Percentiles rank a stretch among this genome's conserved stretches.
phyloP scores from a whole-genome alignment of 768 basidiomycete species.

The Tulasnella sp. region DNA sequence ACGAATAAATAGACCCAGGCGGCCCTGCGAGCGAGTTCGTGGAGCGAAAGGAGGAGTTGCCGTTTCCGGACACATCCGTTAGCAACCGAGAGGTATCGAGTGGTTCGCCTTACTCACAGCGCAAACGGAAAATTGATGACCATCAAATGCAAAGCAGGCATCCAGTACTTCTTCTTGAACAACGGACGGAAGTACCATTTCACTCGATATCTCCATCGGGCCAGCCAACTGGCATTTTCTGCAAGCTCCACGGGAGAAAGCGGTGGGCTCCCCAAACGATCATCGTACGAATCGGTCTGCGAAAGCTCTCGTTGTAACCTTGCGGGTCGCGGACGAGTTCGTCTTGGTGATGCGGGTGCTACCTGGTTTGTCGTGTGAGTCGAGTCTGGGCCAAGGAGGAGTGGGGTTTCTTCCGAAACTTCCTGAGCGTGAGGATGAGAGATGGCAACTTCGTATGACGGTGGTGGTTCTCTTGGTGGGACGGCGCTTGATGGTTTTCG shows the following conservation, averaged over 20 bases:
- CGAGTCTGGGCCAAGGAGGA: not conserved
- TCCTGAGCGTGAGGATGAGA: not conserved
- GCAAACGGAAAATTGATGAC: conserved; percentile 80
- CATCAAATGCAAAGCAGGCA: conserved; percentile 67
- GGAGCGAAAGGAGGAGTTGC: not conserved
- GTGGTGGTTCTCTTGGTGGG: not conserved
- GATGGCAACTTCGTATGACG: conserved; percentile 1
- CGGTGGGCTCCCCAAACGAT: not conserved
- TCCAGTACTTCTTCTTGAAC: conserved; percentile 59
- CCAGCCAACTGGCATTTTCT: not conserved
- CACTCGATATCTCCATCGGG: not conserved
- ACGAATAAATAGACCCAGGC: conserved; percentile 82
- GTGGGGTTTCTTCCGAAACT: not conserved
- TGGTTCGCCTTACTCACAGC: conserved; percentile 43
- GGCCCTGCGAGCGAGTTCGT: conserved; percentile 36
- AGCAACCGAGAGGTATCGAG: not conserved
- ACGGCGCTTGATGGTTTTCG: conserved; percentile 1
- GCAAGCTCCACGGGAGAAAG: conserved; percentile 4
- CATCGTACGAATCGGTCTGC: not conserved
- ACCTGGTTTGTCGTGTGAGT: not conserved
- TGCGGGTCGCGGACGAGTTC: not conserved
- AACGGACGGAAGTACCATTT: conserved; percentile 66
- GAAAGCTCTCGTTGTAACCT: not conserved
- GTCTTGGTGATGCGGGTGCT: not conserved
- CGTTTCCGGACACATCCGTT: conserved; percentile 14